Evolutionary conservation across 176 grass and related monocot genomes (phyloP).

Genomic region (Aegilops speltoides): DNA sequence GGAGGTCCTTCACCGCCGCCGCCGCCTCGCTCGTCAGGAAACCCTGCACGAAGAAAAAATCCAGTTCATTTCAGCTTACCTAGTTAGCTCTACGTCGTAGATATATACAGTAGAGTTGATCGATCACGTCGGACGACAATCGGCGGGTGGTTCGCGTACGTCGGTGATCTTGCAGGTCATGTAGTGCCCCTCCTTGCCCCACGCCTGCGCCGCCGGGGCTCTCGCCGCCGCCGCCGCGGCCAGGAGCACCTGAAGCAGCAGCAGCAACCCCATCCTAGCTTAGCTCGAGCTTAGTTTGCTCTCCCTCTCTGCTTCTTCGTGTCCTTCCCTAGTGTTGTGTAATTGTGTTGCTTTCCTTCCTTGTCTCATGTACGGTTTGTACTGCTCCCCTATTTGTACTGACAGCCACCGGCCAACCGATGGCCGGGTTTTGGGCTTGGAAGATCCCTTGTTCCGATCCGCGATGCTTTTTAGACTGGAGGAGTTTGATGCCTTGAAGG

Average conservation of each 20-base stretch:
- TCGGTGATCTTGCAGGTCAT: conserved; percentile 79
- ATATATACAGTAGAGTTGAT: no score
- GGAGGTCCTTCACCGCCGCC: conserved; percentile 45
- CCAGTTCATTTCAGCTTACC: no score
- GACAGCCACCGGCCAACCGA: background rate
- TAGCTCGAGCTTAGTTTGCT: background rate
- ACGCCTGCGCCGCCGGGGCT: conserved; percentile 40
- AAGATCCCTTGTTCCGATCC: background rate
- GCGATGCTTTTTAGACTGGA: background rate
- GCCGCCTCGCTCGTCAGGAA: conserved; percentile 50
- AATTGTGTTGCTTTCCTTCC: background rate
- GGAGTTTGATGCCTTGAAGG: background rate
- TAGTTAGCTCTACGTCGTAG: no score
- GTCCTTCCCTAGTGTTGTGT: background rate
- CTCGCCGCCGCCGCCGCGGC: background rate
- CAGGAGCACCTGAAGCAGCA: conserved; percentile 30
- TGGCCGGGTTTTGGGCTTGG: background rate
- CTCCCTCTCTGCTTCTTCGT: background rate
- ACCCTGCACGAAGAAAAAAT: conserved; percentile 9
- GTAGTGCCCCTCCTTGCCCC: conserved; percentile 74
- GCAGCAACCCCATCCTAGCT: background rate
- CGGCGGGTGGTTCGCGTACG: background rate
- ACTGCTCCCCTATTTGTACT: conserved; percentile 21
- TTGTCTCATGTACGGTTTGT: background rate
- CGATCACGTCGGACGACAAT: background rate